A percentile compares a stretch with the other conserved stretches of the same genome.
phyloP scores from a whole-genome alignment of 2,329 filamentous ascomycete genomes.

The Ophiostoma pallidulum region DNA sequence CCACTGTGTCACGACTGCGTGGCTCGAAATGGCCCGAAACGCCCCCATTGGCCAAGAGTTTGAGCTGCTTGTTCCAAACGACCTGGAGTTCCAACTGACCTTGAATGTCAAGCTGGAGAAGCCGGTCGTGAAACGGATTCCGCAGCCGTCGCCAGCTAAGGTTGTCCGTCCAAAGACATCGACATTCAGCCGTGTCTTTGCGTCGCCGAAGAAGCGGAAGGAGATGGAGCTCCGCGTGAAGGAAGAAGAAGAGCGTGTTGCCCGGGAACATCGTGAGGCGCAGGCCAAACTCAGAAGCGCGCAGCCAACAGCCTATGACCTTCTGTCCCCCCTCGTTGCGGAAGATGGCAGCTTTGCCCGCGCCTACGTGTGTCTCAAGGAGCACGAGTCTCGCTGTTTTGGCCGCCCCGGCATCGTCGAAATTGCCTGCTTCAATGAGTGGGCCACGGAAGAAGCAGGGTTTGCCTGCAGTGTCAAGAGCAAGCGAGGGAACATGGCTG shows the following conservation, averaged over 20 bases:
- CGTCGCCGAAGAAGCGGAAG: slow-evolving; percentile 93
- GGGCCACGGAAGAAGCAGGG: slow-evolving; percentile 77
- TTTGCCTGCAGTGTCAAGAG: slow-evolving; percentile 85
- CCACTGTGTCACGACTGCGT: slow-evolving; percentile 93
- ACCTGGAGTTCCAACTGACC: slow-evolving; percentile 97
- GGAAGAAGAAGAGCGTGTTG: slow-evolving; percentile 69
- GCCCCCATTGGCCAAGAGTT: slow-evolving; percentile 97
- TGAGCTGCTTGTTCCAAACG: slow-evolving; percentile 90
- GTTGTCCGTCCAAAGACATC: slow-evolving; percentile 64
- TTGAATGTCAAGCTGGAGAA: slow-evolving; percentile 91
- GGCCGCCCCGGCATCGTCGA: slow-evolving; percentile 82
- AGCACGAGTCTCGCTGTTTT: slow-evolving; percentile 81
- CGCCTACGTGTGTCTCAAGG: slow-evolving; percentile 86
- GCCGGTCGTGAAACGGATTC: slow-evolving; percentile 45
- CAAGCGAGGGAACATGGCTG: slow-evolving; percentile 65
- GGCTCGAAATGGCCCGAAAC: slow-evolving; percentile 83
- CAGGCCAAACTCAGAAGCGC: slow-evolving; percentile 51
- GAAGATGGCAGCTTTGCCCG: slow-evolving; percentile 91
- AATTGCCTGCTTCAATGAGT: slow-evolving; percentile 95
- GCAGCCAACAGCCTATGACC: slow-evolving; percentile 71
- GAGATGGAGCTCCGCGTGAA: slow-evolving; percentile 79
- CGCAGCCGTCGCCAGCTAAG: slow-evolving; percentile 49
- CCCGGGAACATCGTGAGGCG: slow-evolving; percentile 54
- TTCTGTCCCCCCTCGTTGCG: slow-evolving; percentile 76
- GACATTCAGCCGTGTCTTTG: slow-evolving; percentile 84